Evolutionary conservation across 805 yeast species (phyloP), one percentile per base, ranked within the genome.

Genomic region (Teunomyces panamensis): DNA sequence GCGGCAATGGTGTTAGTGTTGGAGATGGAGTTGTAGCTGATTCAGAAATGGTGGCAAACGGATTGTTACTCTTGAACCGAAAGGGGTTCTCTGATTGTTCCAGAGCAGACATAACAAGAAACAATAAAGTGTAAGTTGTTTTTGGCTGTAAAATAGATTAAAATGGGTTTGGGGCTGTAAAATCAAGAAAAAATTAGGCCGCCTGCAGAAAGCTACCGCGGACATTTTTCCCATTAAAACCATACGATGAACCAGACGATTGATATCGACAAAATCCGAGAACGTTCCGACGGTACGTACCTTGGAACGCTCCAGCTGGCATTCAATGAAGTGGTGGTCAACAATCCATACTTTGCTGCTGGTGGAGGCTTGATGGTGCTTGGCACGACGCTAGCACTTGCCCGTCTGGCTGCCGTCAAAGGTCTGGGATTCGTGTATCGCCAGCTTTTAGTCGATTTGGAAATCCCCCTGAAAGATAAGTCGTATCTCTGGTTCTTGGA

Each of bases 331-430:
- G 78, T 82, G 2, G 72, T 87, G 49, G 75, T 75, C 17, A 77
- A 80, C 34, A 92, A 92, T 63, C 98, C 97, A n/a, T 90, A 89
- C 65, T 92, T 94, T 71, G 94, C 97, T 1, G 99, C 98, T 0
- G 99, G 99, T 59, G 97, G 97, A 57, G 99, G 99, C 0, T 73
- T 94, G 35, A 94, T 94, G 99, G 73, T 91, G 3, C 71, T 94
- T 2, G 99, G 99, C n/a, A 90, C 96, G 0, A 85, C 84, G 0
- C 67, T 94, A 30, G 96, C 97, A 0, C 56, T 89, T 6, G 83
- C 89, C 0, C 74, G 96, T 43, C 83, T 80, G 49, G 89, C 89
- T 1, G 65, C 85, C 1, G 73, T 80, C 39, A 77, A 84, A 44
- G 71, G 82, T 1, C 81, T 92, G 1, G 73, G 81, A 1, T 77